Percentiles rank a stretch among this genome's conserved stretches.
phyloP scores from a whole-genome alignment of 2,329 filamentous ascomycete genomes.

The Penicillium sp. region DNA sequence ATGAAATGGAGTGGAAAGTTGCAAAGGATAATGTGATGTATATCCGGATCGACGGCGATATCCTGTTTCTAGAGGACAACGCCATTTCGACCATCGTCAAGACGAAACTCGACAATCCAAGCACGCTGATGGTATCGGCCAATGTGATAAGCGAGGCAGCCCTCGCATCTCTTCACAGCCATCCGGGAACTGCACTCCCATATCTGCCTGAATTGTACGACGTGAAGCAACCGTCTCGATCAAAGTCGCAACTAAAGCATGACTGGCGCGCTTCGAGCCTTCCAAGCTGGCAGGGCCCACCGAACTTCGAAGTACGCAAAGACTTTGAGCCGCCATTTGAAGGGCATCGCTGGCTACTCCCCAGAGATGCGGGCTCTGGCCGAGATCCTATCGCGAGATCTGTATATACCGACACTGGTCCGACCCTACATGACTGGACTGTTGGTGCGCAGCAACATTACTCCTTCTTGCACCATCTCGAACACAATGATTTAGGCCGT shows the following conservation, averaged over 20 bases:
- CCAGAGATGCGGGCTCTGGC: conserved; percentile 38
- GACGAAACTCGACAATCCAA: conserved; percentile 52
- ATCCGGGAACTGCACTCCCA: conserved; percentile 52
- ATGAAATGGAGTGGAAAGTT: conserved; percentile 17
- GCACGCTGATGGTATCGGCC: conserved; percentile 53
- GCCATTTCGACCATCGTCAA: conserved; percentile 55
- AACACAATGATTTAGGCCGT: conserved; percentile 44
- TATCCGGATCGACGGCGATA: conserved; percentile 46
- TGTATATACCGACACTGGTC: conserved; percentile 47
- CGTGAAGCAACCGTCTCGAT: conserved; percentile 17
- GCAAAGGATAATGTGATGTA: conserved; percentile 34
- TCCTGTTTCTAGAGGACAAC: conserved; percentile 44
- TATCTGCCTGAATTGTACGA: conserved; percentile 51
- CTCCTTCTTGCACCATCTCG: conserved; percentile 51
- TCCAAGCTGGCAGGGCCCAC: conserved; percentile 35
- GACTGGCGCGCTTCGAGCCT: conserved; percentile 37
- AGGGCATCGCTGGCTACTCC: conserved; percentile 53
- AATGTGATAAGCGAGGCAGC: conserved; percentile 59
- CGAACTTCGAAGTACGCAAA: conserved; percentile 28
- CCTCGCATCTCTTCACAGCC: conserved; percentile 55
- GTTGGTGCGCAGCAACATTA: conserved; percentile 49
- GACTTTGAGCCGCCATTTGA: conserved; percentile 30
- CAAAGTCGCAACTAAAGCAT: conserved; percentile 16
- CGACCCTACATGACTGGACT: conserved; percentile 50
- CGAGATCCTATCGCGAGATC: conserved; percentile 49